Evolutionary conservation across 2,329 filamentous ascomycete genomes (phyloP).

Genomic region (Neofusicoccum ribis): DNA sequence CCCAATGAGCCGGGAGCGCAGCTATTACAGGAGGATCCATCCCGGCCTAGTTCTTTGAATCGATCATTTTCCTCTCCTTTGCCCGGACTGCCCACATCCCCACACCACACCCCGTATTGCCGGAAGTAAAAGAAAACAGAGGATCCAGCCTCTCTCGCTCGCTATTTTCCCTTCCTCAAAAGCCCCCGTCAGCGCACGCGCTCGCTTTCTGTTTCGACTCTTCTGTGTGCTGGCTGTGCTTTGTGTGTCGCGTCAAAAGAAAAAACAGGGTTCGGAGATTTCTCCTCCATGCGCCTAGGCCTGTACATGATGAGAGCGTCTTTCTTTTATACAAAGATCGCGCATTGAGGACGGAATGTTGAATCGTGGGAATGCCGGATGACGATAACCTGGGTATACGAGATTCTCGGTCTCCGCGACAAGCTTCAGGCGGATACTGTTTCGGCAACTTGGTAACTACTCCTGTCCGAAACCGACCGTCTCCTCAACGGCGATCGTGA

Average conservation of each 20-base stretch:
- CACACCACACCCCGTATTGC: neutral
- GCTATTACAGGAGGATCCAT: neutral
- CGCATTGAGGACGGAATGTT: neutral
- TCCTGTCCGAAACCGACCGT: slow-evolving; percentile 99
- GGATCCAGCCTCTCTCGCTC: slow-evolving; percentile 11
- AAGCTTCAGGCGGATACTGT: neutral
- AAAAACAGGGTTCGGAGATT: neutral
- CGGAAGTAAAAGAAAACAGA: neutral
- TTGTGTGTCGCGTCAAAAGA: neutral
- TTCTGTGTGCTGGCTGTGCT: neutral
- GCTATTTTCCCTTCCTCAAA: neutral
- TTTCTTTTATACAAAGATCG: slow-evolving; percentile 8
- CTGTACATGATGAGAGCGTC: slow-evolving; percentile 7
- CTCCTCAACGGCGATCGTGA: slow-evolving; percentile 97
- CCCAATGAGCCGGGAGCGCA: neutral
- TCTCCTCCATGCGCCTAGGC: neutral
- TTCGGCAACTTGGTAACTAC: slow-evolving; percentile 48
- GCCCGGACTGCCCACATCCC: neutral
- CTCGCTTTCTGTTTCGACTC: neutral
- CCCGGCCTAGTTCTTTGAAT: too few species aligned
- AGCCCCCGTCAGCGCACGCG: neutral
- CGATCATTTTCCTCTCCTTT: neutral
- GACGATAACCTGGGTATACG: slow-evolving; percentile 4
- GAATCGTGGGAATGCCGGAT: neutral
- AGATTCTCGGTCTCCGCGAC: slow-evolving; percentile 1